Conservation (phyloP, 2,329 filamentous ascomycete genomes). For the Metarhizium album region DNA sequence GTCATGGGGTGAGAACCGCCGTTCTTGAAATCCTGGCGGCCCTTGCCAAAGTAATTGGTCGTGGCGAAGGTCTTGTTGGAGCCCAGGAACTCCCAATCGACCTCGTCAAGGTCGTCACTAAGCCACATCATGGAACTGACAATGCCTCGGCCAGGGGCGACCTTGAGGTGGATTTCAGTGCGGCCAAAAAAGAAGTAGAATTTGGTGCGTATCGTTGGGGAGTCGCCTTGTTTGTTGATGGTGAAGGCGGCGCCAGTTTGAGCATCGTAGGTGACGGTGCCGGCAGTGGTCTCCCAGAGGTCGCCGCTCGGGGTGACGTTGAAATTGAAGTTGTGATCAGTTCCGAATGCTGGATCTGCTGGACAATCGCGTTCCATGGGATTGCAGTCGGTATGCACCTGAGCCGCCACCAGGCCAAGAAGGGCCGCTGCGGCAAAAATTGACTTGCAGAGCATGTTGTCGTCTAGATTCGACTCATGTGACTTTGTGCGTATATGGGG, state of each 20-base stretch:
- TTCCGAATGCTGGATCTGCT: slow-evolving; percentile 59
- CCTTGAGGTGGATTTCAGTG: slow-evolving; percentile 68
- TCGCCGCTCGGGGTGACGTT: slow-evolving; percentile 47
- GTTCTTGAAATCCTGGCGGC: slow-evolving; percentile 50
- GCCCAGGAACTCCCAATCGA: slow-evolving; percentile 79
- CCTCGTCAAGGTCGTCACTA: slow-evolving; percentile 75
- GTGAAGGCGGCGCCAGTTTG: slow-evolving; percentile 60
- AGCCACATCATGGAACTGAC: slow-evolving; percentile 76
- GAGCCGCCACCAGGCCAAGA: slow-evolving; percentile 45
- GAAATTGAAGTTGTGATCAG: slow-evolving; percentile 52
- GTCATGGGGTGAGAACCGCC: slow-evolving; percentile 47
- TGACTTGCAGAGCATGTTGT: slow-evolving; percentile 10
- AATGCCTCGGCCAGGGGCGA: slow-evolving; percentile 62
- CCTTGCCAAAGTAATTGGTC: slow-evolving; percentile 75
- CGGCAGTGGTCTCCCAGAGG: slow-evolving; percentile 60
- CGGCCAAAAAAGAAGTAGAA: slow-evolving; percentile 84
- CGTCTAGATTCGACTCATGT: not conserved
- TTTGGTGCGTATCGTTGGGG: slow-evolving; percentile 66
- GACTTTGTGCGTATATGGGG: not conserved
- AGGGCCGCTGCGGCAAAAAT: slow-evolving; percentile 26
- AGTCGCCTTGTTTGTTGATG: slow-evolving; percentile 58
- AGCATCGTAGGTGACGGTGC: slow-evolving; percentile 49
- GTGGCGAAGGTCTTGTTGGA: slow-evolving; percentile 51
- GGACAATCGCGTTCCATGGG: slow-evolving; percentile 62
- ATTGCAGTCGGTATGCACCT: slow-evolving; percentile 70